Evolutionary conservation across 2,329 filamentous ascomycete genomes (phyloP).

Genomic region (Purpureocillium takamizusanense): DNA sequence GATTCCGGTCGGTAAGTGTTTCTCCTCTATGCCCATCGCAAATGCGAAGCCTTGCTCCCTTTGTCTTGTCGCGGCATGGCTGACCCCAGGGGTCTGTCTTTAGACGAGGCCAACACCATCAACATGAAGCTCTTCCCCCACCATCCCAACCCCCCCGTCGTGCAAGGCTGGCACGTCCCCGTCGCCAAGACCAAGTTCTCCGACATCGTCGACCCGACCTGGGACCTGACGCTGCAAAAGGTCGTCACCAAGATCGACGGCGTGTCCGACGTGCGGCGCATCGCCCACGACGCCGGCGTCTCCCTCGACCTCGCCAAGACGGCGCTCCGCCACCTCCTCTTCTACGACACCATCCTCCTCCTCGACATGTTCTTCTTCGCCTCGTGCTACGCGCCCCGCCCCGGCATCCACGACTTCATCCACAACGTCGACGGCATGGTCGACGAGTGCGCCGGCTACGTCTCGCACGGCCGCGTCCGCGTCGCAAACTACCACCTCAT

Average conservation of each 20-base stretch:
- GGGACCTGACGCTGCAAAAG: conserved; percentile 69
- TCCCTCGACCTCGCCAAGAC: conserved; percentile 79
- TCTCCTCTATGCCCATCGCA: too few species aligned
- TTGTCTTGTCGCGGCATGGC: too few species aligned
- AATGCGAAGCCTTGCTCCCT: too few species aligned
- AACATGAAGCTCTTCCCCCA: conserved; percentile 94
- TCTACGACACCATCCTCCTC: conserved; percentile 84
- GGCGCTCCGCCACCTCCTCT: conserved; percentile 80
- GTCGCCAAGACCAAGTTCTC: conserved; percentile 60
- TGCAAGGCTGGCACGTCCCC: conserved; percentile 86
- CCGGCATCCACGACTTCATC: conserved; percentile 71
- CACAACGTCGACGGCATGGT: conserved; percentile 65
- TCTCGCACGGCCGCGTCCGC: conserved; percentile 42
- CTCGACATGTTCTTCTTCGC: conserved; percentile 94
- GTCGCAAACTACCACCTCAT: conserved; percentile 59
- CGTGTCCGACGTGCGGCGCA: conserved; percentile 78
- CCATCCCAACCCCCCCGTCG: conserved; percentile 64
- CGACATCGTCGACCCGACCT: conserved; percentile 56
- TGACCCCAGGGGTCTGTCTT: too few species aligned
- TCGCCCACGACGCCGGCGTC: conserved; percentile 76
- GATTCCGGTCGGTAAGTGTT: conserved; percentile 76
- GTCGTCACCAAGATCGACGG: conserved; percentile 85
- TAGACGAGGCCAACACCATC: conserved; percentile 86
- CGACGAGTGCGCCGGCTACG: conserved; percentile 81
- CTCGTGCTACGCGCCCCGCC: conserved; percentile 77